Evolutionary conservation across 768 basidiomycete species (phyloP), one percentile per base, ranked within the genome.

Genomic region (Mycena floridula): DNA sequence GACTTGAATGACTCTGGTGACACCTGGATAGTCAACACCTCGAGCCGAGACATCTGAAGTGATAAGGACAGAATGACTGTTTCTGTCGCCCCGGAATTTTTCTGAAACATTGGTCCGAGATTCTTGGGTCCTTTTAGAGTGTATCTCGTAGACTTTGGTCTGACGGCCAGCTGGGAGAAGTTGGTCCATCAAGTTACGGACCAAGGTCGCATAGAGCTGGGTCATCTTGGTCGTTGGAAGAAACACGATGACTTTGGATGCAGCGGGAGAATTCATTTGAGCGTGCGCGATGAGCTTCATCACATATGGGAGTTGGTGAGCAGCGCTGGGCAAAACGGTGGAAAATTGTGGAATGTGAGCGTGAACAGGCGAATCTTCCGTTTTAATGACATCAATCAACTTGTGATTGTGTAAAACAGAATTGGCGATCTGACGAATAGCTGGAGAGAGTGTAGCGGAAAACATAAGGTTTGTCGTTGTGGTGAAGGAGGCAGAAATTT

Each of bases 401-500:
- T 60, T 57, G 61, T 90, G 81, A 46, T 81, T 75, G 20, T 79
- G 66, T 11, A 95, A 65, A 18, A 77, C 70, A 16, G 69, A 62
- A 3, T 72, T 66, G 1, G 89, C 85, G 45, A 94, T 70, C 55
- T 86, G 76, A 35, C 77, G 79, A 49, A 96, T 84, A 3, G 73
- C 72, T 3, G 61, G 69, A 1, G 87, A 83, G 26, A 94, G 80
- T 2, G 91, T 94, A 20, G 93, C 92, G 12, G 88, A 90, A 65
- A 95, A 93, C 45, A 97, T 66, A 95, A 84, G 0, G 92, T 95
- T 58, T 94, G 92, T n/a, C 91, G 81, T 43, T 77, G 59, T 0
- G 82, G 77, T 1, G 65, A 54, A 16, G 67, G 65, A 7, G 85
- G 83, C n/a, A 94, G 69, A 54, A 69, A 73, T 4, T 66, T 57